Evolutionary conservation across 306 rosid genomes (phyloP).

Genomic region (Cucurbita pepo): DNA sequence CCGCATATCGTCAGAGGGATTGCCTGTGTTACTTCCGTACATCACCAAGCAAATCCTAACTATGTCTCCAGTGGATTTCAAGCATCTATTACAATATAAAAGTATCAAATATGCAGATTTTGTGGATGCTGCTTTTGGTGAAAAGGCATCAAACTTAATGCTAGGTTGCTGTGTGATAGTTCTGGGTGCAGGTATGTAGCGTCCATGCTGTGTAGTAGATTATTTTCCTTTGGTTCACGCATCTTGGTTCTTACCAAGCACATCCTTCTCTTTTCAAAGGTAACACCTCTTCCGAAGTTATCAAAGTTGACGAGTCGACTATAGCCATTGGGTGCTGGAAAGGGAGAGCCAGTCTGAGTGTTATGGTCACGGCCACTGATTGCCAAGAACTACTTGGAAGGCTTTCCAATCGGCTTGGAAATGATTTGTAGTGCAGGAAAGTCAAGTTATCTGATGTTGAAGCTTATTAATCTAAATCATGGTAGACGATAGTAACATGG

Average conservation of each 20-base stretch:
- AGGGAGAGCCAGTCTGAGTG: slow-evolving; percentile 67
- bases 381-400: slow-evolving; percentile 83
- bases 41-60: slow-evolving; percentile 63
- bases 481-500: background rate
- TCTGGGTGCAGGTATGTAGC: slow-evolving; percentile 44
- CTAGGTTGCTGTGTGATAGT: slow-evolving; percentile 81
- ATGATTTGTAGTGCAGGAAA: slow-evolving; percentile 8
- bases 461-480: slow-evolving; percentile 14
- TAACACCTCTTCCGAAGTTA: slow-evolving; percentile 11
- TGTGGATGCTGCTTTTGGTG: slow-evolving; percentile 53
- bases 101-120: slow-evolving; percentile 70
- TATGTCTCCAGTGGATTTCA: slow-evolving; percentile 62
- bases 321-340: slow-evolving; percentile 98
- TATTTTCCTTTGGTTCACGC: background rate
- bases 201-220: background rate
- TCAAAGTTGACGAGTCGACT: slow-evolving; percentile 55
- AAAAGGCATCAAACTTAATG: slow-evolving; percentile 48
- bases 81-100: slow-evolving; percentile 63
- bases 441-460: slow-evolving; percentile 9
- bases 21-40: slow-evolving; percentile 73
- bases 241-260: background rate
- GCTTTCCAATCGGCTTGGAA: slow-evolving; percentile 36
- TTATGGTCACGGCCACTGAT: slow-evolving; percentile 76
- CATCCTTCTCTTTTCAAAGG: slow-evolving; percentile 25
- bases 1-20: slow-evolving; percentile 90